phyloP scores from a whole-genome alignment of 768 basidiomycete species.

The Amanita phalloides region DNA sequence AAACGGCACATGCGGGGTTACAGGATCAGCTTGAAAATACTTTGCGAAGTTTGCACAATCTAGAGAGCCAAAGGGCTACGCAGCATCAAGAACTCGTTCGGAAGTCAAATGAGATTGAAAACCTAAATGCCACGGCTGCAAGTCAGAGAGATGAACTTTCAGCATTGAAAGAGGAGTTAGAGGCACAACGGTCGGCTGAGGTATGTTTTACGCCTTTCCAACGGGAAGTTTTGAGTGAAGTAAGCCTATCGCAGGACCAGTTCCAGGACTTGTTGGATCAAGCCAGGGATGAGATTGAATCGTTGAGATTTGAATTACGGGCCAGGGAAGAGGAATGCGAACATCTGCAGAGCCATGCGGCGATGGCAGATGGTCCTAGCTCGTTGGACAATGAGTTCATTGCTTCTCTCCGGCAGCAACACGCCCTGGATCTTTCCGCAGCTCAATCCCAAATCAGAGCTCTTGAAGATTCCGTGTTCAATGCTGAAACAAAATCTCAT shows the following conservation, averaged over 20 bases:
- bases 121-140: constrained; percentile 31
- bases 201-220: constrained; percentile 14
- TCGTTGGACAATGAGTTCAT: constrained; percentile 71
- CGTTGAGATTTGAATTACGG: constrained; percentile 49
- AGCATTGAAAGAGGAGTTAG: constrained; percentile 40
- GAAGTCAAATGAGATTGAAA: constrained; percentile 48
- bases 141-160: constrained; percentile 44
- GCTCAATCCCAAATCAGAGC: constrained; percentile 73
- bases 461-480: constrained; percentile 63
- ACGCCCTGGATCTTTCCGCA: constrained; percentile 69
- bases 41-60: constrained; percentile 37
- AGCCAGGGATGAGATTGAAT: constrained; percentile 61
- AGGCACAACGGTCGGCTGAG: constrained; percentile 29
- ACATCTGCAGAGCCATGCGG: constrained; percentile 37
- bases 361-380: constrained; percentile 23
- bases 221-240: background rate
- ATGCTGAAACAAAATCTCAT: constrained; percentile 61
- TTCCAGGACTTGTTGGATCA: constrained; percentile 51
- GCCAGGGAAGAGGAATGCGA: constrained; percentile 61
- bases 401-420: constrained; percentile 60
- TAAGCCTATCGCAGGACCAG: constrained; percentile 34
- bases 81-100: constrained; percentile 45
- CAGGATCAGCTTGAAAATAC: constrained; percentile 51
- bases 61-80: constrained; percentile 58
- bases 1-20: constrained; percentile 47